phyloP scores from a whole-genome alignment of 495 filamentous ascomycete species.

The Penicillium malachiteum region DNA sequence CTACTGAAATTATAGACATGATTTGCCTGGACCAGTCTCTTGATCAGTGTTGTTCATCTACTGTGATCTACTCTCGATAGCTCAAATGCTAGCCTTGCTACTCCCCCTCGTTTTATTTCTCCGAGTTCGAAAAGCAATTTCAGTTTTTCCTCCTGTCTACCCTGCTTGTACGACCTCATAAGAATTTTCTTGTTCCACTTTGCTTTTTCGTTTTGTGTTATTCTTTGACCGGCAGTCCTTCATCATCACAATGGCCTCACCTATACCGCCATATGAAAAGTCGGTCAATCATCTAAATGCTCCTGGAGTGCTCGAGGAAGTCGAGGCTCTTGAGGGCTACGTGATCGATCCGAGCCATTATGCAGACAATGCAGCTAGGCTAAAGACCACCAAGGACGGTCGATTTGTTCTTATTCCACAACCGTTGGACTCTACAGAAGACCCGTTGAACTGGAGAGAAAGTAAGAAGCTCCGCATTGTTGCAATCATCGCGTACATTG shows the following conservation, averaged over 20 bases:
- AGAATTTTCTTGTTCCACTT: neutral
- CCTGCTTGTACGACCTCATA: neutral
- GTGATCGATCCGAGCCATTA: conserved; percentile 16
- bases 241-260: neutral
- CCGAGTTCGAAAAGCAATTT: neutral
- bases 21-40: too few species aligned
- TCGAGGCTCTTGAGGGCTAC: conserved; percentile 16
- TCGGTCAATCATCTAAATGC: neutral
- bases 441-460: conserved; percentile 13
- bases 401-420: conserved; percentile 17
- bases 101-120: neutral
- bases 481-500: conserved; percentile 12
- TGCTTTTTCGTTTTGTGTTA: neutral
- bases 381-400: conserved; percentile 12
- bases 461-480: conserved; percentile 6
- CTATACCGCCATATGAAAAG: neutral
- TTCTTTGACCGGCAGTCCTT: neutral
- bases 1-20: too few species aligned
- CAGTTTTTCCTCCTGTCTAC: neutral
- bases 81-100: neutral
- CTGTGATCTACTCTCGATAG: too few species aligned
- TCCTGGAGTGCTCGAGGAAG: conserved; percentile 13
- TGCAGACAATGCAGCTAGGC: conserved; percentile 11
- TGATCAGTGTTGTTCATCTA: too few species aligned
- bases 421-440: conserved; percentile 8